phyloP scores from a whole-genome alignment of 306 rosid genomes.

The Ammopiptanthus mongolicus region DNA sequence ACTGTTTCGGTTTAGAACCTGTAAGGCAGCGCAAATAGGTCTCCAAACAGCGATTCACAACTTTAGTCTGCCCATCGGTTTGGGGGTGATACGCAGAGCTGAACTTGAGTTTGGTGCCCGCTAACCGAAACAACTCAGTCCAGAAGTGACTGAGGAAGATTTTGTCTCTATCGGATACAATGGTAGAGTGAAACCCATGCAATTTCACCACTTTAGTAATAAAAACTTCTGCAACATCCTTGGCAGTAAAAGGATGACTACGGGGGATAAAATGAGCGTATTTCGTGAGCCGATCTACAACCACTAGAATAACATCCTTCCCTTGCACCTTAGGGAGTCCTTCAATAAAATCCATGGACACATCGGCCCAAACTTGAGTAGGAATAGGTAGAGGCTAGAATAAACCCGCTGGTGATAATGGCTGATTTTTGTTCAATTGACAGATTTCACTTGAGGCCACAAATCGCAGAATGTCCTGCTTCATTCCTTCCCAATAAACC shows the following conservation, averaged over 20 bases:
- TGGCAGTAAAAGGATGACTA: background rate
- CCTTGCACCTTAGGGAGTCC: background rate
- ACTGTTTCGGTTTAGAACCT: background rate
- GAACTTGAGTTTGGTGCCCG: background rate
- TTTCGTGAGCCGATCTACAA: too few relatives aligned
- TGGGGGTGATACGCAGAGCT: background rate
- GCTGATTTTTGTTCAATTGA: background rate
- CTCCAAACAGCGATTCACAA: background rate
- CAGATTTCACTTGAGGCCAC: background rate
- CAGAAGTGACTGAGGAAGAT: background rate
- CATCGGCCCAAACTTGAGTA: background rate
- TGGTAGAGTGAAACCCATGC: background rate
- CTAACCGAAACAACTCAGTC: background rate
- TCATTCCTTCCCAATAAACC: background rate
- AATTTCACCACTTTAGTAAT: background rate
- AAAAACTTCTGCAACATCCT: background rate
- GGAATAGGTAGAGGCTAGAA: background rate
- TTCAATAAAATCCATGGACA: background rate
- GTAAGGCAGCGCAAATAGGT: background rate
- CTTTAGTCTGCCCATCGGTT: background rate
- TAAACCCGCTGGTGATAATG: background rate
- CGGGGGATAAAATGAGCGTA: background rate
- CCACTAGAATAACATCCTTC: background rate
- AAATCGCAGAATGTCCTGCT: background rate
- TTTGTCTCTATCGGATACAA: background rate